Evolutionary conservation across 2,329 filamentous ascomycete species (phyloP), one percentile per base, ranked within the genome.

Genomic region (Exserohilum turcica): DNA sequence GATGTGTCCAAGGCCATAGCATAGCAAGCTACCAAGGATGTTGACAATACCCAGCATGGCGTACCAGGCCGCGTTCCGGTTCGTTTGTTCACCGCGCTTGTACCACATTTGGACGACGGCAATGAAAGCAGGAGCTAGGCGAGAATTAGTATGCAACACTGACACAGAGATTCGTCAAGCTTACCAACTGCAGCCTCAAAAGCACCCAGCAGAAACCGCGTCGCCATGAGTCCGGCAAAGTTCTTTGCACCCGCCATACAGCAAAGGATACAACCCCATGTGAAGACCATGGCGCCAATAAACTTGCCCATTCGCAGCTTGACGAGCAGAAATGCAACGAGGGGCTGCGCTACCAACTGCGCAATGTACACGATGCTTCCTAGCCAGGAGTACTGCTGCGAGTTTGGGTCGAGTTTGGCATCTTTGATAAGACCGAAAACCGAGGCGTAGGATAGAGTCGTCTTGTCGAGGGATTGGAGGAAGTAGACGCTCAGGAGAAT

Each of bases 141-240:
- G 5, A 7, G 16, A 9, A 19, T 61, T 27, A 60, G 54, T 36
- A 31, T 7, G 18, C 4, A 3, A n/a, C 6, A 15, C 4, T 21
- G 18, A 6, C 16, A 9, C 6, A 7, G 6, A 31, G 6, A 10
- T 10, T 6, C n/a, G 5, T 18, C 32, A 6, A n/a, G 31, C 68
- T 57, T 55, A 66, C 67, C 68, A 29, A 79, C 74, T 40, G 82
- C 83, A 0, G 86, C 82, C 70, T 90, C 87, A 63, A 89, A 89
- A 44, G 87, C 81, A 44, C 88, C 88, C 4, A 90, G 79, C 7
- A 90, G 73, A 0, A 84, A 87, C 5, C 88, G 81, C 2, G 87
- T 82, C 0, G 78, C 74, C n/a, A 88, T 78, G 1, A 90, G 77
- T 1, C 83, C 81, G 0, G 74, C 72, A 61, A 89, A 90, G 67